Evolutionary conservation across 176 grass and related monocot species (phyloP).

Genomic region (Tillandsia fasciculata): DNA sequence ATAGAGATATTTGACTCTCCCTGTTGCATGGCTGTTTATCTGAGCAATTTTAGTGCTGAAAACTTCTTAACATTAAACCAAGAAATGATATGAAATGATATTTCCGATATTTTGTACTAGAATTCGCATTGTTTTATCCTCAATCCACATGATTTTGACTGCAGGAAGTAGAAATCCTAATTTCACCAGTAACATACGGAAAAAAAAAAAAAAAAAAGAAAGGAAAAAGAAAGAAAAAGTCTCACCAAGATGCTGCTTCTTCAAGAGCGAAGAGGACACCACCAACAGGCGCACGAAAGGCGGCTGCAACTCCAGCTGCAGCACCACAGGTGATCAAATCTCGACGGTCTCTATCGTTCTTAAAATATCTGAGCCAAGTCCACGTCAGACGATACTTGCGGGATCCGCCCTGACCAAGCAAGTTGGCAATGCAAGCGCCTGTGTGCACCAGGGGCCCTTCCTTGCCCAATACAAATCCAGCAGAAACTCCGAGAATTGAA

Average conservation of each 20-base stretch:
- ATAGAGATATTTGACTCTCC: not conserved
- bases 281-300: constrained; percentile 85
- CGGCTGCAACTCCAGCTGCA: constrained; percentile 87
- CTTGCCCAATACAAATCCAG: constrained; percentile 92
- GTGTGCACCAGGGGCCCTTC: constrained; percentile 99
- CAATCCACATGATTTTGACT: not conserved
- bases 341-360: constrained; percentile 77
- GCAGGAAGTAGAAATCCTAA: not conserved
- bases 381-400: constrained; percentile 93
- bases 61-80: not conserved
- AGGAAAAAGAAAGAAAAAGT: constrained; percentile 5
- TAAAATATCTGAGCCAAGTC: constrained; percentile 81
- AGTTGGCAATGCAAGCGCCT: constrained; percentile 87
- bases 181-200: not conserved
- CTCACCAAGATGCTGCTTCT: constrained; percentile 91
- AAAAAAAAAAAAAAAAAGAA: not conserved
- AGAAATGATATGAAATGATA: not conserved
- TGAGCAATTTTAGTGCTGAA: not conserved
- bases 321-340: constrained; percentile 93
- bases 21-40: not conserved
- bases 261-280: constrained; percentile 97
- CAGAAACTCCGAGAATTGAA: constrained; percentile 85
- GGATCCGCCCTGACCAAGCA: constrained; percentile 87
- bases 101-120: not conserved
- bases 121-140: not conserved